Conservation (phyloP, 768 basidiomycete species). For the Rhodotorula toruloides region DNA sequence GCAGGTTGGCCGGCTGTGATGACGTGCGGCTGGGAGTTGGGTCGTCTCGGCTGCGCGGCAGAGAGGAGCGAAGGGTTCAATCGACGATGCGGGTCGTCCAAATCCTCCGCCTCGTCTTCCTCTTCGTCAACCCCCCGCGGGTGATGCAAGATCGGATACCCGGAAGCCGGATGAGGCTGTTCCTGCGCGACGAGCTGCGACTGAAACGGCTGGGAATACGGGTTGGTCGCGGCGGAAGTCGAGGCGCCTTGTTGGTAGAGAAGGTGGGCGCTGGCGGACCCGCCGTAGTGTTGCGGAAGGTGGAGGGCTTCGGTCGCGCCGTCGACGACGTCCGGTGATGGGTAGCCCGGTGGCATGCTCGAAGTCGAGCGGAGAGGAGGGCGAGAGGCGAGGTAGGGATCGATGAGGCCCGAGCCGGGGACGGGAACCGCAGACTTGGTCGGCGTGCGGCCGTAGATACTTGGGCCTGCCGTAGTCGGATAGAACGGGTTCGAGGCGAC, state of each 20-base stretch:
- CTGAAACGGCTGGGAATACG: conserved; percentile 16
- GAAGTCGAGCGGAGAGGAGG: no score
- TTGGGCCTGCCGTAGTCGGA: not conserved
- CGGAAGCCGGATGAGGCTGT: conserved; percentile 5
- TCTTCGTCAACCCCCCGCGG: not conserved
- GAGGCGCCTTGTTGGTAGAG: not conserved
- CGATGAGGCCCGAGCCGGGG: no score
- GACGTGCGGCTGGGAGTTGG: not conserved
- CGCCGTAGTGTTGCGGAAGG: not conserved
- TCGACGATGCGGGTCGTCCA: not conserved
- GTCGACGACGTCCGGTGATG: not conserved
- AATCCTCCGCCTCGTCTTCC: not conserved
- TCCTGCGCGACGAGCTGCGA: conserved; percentile 1
- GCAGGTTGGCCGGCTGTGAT: conserved; percentile 19
- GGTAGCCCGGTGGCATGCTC: not conserved
- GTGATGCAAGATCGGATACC: not conserved
- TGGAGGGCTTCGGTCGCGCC: no score
- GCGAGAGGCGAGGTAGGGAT: no score
- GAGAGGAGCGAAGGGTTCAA: conserved; percentile 3
- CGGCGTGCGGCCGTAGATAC: conserved; percentile 1
- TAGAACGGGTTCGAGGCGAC: conserved; percentile 7
- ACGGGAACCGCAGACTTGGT: no score
- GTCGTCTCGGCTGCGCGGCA: no score
- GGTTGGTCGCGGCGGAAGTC: not conserved
- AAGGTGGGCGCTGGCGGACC: no score